These are phyloP conservation scores for Umbellularia californica DNA, from an alignment of 164 flowering plant genomes.

Conservation along the genomic window DNA sequence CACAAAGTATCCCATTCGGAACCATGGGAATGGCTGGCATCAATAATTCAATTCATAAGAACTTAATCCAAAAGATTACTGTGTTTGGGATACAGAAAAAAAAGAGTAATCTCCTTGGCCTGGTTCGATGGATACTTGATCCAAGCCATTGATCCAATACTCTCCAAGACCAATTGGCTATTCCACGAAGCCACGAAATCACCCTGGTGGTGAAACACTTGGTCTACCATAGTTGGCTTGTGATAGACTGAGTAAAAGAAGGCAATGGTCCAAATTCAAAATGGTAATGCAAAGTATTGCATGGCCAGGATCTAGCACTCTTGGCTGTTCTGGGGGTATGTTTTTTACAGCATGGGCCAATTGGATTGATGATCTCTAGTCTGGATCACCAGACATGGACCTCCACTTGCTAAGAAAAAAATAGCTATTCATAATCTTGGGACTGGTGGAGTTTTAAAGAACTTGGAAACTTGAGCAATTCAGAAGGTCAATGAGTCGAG, in stretches of 20 bases:
- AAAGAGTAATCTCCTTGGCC: background rate
- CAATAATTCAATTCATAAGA: background rate
- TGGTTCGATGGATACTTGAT: background rate
- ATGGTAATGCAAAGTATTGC: background rate
- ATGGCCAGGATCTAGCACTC: no score
- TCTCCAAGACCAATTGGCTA: no score
- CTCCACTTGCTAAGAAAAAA: background rate
- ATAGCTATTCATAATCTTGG: no score
- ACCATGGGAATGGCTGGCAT: conserved; percentile 60
- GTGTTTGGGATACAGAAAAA: background rate
- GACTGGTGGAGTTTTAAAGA: no score
- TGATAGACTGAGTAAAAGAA: background rate
- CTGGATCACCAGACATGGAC: background rate
- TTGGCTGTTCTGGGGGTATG: background rate
- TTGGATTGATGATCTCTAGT: background rate
- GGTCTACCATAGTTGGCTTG: background rate
- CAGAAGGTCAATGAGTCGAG: no score
- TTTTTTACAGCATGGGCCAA: background rate
- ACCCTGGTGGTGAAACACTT: background rate
- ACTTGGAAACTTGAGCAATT: no score
- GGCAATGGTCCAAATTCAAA: background rate
- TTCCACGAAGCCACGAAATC: no score
- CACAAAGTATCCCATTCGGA: conserved; percentile 50
- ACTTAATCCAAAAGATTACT: background rate
- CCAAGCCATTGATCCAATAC: no score